Conservation (phyloP, 2,329 filamentous ascomycete genomes). For the Purpureocillium takamizusanense region DNA sequence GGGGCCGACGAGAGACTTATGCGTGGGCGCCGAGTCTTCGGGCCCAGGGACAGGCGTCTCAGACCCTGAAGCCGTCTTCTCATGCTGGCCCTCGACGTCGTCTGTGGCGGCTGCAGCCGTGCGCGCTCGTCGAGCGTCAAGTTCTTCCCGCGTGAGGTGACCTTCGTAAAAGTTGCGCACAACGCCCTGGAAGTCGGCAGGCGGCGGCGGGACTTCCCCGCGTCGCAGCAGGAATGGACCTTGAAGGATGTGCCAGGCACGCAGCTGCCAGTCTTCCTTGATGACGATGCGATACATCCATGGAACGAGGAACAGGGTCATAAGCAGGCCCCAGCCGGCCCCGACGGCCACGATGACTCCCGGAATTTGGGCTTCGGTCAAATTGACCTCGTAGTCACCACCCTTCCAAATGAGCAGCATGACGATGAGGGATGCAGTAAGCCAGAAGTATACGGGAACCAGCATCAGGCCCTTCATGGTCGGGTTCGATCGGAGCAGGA, state of each 20-base stretch:
- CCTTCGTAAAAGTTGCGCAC: slow-evolving; percentile 49
- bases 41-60: slow-evolving; percentile 5
- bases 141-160: slow-evolving; percentile 43
- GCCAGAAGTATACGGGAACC: slow-evolving; percentile 48
- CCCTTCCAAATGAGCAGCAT: slow-evolving; percentile 55
- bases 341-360: slow-evolving; percentile 46
- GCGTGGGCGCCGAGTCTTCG: slow-evolving; percentile 21
- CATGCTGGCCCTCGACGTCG: slow-evolving; percentile 14
- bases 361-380: slow-evolving; percentile 38
- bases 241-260: slow-evolving; percentile 41
- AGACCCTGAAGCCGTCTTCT: slow-evolving; percentile 12
- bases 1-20: slow-evolving; percentile 26
- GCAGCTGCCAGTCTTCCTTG: slow-evolving; percentile 51
- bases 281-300: slow-evolving; percentile 51
- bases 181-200: slow-evolving; percentile 28
- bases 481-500: slow-evolving; percentile 44
- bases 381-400: slow-evolving; percentile 32
- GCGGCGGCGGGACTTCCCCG: slow-evolving; percentile 28
- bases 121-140: slow-evolving; percentile 30
- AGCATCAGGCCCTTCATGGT: slow-evolving; percentile 41
- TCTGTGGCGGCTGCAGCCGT: slow-evolving; percentile 9
- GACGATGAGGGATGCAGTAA: slow-evolving; percentile 43
- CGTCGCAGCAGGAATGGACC: slow-evolving; percentile 44
- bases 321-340: slow-evolving; percentile 37
- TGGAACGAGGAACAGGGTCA: slow-evolving; percentile 46